Conservation (phyloP, 371 early-diverging fungal species). For the Haplosporangium sp. region DNA sequence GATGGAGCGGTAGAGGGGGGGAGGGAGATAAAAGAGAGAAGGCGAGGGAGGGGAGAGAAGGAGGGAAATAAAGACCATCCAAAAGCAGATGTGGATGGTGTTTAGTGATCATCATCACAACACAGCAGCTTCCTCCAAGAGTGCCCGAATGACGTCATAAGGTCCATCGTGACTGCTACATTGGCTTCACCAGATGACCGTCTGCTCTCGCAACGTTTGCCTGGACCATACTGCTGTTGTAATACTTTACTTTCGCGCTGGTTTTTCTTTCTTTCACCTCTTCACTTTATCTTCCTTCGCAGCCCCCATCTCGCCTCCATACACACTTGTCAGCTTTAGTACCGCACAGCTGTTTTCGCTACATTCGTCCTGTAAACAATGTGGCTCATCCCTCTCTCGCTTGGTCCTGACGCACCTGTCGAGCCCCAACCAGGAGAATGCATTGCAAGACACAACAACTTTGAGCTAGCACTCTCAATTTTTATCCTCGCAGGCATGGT, state of each 20-base stretch:
- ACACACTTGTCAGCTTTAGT: background rate
- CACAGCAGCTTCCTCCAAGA: background rate
- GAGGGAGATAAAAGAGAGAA: background rate
- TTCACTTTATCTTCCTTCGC: no score
- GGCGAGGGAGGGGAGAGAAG: background rate
- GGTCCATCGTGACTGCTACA: no score
- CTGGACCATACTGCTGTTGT: no score
- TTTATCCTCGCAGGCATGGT: conserved; percentile 71
- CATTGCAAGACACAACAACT: conserved; percentile 18
- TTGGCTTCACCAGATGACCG: no score
- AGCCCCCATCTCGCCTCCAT: no score
- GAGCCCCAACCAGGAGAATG: conserved; percentile 28
- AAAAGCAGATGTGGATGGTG: background rate
- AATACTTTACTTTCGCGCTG: no score
- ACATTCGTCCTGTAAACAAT: background rate
- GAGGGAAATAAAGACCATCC: background rate
- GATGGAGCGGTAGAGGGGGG: background rate
- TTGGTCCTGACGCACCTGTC: conserved; percentile 12
- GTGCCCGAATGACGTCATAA: no score
- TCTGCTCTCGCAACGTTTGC: no score
- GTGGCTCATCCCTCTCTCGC: conserved; percentile 7
- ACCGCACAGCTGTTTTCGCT: no score
- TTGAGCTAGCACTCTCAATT: conserved; percentile 42
- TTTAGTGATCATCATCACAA: background rate
- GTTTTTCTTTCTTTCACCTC: no score